These are phyloP conservation scores for Paecilomyces sp. DNA, from an alignment of 2,329 filamentous ascomycete genomes.

Conservation along the genomic window DNA sequence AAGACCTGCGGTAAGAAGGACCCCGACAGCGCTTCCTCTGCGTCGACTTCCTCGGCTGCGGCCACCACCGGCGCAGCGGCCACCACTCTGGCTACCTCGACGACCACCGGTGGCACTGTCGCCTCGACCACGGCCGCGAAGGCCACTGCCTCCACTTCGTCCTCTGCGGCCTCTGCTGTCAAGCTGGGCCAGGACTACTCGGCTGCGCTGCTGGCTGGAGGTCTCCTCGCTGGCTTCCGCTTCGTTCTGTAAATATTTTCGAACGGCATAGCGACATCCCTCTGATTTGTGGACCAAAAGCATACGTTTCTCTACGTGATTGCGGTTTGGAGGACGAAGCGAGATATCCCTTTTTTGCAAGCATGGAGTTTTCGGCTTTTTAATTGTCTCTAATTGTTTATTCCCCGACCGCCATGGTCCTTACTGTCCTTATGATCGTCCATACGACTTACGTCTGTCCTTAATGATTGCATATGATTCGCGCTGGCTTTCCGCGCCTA, in stretches of 20 bases:
- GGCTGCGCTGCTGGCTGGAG: slow-evolving; percentile 45
- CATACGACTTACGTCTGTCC: slow-evolving; percentile 7
- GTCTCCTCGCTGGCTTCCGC: slow-evolving; percentile 50
- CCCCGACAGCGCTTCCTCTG: slow-evolving; percentile 21
- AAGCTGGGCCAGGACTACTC: slow-evolving; percentile 44
- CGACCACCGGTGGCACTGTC: slow-evolving; percentile 16
- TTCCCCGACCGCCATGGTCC: slow-evolving; percentile 2
- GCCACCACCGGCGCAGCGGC: slow-evolving; percentile 19
- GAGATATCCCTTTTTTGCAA: not conserved
- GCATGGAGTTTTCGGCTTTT: not conserved
- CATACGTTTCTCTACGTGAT: not conserved
- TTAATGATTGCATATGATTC: slow-evolving; percentile 5
- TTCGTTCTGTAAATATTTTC: slow-evolving; percentile 44
- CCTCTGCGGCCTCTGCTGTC: slow-evolving; percentile 40
- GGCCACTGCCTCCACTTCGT: slow-evolving; percentile 24
- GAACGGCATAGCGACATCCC: not conserved
- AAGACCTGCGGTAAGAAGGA: slow-evolving; percentile 47
- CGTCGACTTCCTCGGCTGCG: slow-evolving; percentile 14
- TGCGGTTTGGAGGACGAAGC: not conserved
- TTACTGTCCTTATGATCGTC: slow-evolving; percentile 5
- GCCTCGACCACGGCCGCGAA: slow-evolving; percentile 20
- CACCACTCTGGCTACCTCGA: slow-evolving; percentile 17
- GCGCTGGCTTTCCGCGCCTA: not conserved
- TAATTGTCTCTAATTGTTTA: not conserved
- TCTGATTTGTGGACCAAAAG: not conserved